Percentiles rank a stretch among this genome's conserved stretches.
Conservation (phyloP, 1,139 yeast genomes). For the Hyphopichia burtonii region DNA sequence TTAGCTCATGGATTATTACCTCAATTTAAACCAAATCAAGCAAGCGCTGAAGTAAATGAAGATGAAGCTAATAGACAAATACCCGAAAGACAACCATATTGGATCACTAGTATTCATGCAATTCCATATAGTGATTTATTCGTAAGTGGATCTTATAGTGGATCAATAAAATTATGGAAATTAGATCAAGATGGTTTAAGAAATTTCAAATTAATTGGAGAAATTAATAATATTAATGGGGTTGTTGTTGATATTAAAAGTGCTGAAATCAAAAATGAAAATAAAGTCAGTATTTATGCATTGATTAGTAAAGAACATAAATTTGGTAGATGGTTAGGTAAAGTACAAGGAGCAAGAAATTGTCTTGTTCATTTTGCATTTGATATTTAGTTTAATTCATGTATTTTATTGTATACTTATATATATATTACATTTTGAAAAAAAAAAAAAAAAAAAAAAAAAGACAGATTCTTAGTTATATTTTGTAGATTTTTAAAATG, state of each 20-base stretch:
- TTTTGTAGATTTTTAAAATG: conserved; percentile 40
- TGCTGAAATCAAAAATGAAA: conserved; percentile 54
- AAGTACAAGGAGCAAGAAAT: conserved; percentile 42
- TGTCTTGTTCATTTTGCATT: conserved; percentile 33
- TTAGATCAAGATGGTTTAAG: conserved; percentile 60
- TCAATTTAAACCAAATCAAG: conserved; percentile 40
- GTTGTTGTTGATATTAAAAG: conserved; percentile 67
- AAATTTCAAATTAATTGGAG: conserved; percentile 54
- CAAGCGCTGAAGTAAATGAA: conserved; percentile 65
- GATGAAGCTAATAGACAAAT: conserved; percentile 47
- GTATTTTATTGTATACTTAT: neutral
- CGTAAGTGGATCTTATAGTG: conserved; percentile 86
- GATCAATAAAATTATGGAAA: conserved; percentile 75
- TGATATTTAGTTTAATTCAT: neutral
- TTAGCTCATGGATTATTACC: conserved; percentile 78
- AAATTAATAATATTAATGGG: conserved; percentile 63
- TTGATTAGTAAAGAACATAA: conserved; percentile 81
- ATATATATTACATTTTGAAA: neutral
- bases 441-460: neutral
- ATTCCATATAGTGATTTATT: conserved; percentile 89
- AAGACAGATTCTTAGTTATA: neutral
- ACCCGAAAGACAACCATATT: conserved; percentile 73
- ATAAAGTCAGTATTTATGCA: conserved; percentile 58
- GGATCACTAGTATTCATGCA: conserved; percentile 81
- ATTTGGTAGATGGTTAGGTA: conserved; percentile 75